Evolutionary conservation across 495 filamentous ascomycete species (phyloP), one percentile per base, ranked within the genome.

Genomic region (Endocarpon pusillum): DNA sequence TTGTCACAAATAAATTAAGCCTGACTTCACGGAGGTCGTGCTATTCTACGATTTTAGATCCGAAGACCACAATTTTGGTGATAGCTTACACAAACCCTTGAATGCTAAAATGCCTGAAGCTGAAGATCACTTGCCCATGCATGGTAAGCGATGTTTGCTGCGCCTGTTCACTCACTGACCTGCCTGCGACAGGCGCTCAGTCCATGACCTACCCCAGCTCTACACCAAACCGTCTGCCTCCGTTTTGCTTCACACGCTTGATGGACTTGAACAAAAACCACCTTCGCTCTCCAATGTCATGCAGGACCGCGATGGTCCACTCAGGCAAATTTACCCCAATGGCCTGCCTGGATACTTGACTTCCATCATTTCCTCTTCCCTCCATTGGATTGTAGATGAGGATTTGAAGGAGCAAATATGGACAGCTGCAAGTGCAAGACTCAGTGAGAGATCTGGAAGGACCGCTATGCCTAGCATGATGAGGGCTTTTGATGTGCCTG

Each of bases 361-460:
- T 8, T 59, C 62, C 32, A 76, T 94, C 45, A 72, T 94, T 44
- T 65, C 75, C 17, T 87, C 71, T 42, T 54, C 63, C 5, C 57
- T 96, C 2, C 41, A 55, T 17, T 97, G 89, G 89, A 61, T 94
- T 7, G 51, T 69, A 2, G 66, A 69, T 19, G 79, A 86, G 21
- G 71, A 71, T 17, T 58, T 73, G 38, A 68, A 66, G 34, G 87
- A 94, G 47, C 54, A 61, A 8, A 58, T 96, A 10, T 87, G 82
- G 80, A 75, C 81, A 39, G 55, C 73, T 28, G 83, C 87, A 3
- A 78, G 78, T 39, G 67, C 66, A 35, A 64, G 87, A 22, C 58
- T 96, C 21, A 69, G 76, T 18, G 86, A 94, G 49, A 66, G 89
- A 9, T 91, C 82, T 40, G 89, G 89, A 2, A 64, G 89, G 32